A percentile compares a stretch with the other conserved stretches of the same genome.
Evolutionary conservation across 768 basidiomycete genomes (phyloP).

Genomic region (Cystofilobasidium bisporidii): DNA sequence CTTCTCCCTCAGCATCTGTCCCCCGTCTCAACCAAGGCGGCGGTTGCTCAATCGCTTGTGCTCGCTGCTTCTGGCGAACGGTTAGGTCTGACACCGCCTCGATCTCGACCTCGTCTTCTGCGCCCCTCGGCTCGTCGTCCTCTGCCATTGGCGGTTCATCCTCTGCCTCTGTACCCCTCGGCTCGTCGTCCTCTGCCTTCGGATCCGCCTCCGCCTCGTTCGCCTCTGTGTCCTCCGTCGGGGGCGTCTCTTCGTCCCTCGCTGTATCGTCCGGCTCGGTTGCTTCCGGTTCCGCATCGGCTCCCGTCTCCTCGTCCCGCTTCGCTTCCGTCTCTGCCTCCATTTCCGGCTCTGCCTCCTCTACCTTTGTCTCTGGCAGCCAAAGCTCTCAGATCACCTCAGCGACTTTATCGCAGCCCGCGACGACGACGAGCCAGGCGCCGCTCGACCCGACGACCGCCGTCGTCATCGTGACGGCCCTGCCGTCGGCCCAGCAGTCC

Average conservation of each 20-base stretch:
- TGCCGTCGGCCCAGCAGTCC: neutral
- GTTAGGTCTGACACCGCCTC: no score
- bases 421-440: neutral
- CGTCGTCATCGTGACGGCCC: conserved; percentile 1
- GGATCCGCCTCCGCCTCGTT: neutral
- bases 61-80: no score
- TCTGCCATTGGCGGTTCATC: neutral
- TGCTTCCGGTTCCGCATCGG: neutral
- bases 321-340: neutral
- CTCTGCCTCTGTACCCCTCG: neutral
- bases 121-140: neutral
- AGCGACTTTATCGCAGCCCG: neutral
- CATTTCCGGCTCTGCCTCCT: conserved; percentile 2
- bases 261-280: neutral
- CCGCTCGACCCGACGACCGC: neutral
- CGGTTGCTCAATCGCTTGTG: no score
- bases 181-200: neutral
- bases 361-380: neutral
- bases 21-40: no score
- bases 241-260: neutral
- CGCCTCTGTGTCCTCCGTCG: no score
- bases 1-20: no score
- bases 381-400: neutral
- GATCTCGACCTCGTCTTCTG: no score
- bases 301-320: neutral